Conservation (phyloP, 2,329 filamentous ascomycete genomes). For the Lachnum nothofagi region DNA sequence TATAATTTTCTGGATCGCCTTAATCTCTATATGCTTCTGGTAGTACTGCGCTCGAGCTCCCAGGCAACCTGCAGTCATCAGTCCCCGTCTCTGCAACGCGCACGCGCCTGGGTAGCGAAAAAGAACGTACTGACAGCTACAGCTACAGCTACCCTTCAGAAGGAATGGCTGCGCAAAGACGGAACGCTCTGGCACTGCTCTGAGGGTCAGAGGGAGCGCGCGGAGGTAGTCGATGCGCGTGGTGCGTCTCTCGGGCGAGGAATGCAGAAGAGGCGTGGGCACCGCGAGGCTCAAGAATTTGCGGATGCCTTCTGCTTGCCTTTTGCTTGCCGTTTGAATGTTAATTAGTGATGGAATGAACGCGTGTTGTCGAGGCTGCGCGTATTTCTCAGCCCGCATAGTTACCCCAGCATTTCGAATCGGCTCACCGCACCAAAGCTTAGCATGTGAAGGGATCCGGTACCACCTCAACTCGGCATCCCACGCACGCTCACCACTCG, state of each 20-base stretch:
- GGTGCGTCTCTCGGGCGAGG: constrained; percentile 16
- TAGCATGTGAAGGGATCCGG: too few species aligned
- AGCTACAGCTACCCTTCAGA: constrained; percentile 19
- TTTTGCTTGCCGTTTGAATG: too few species aligned
- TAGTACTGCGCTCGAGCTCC: constrained; percentile 24
- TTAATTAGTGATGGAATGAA: constrained; percentile 15
- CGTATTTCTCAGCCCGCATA: too few species aligned
- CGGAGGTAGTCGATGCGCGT: constrained; percentile 30
- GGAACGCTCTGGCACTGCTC: constrained; percentile 30
- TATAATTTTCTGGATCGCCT: constrained; percentile 15
- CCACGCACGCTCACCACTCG: too few species aligned
- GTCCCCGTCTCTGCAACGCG: constrained; percentile 27
- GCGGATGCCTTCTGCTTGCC: too few species aligned
- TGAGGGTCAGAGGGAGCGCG: constrained; percentile 30
- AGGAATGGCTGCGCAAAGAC: constrained; percentile 30
- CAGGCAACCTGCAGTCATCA: constrained; percentile 27
- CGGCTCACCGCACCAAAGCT: too few species aligned
- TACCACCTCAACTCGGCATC: too few species aligned
- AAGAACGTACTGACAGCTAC: constrained; percentile 19
- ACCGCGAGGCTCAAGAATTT: constrained; percentile 15
- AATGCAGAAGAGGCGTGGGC: constrained; percentile 10
- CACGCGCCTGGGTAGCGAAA: constrained; percentile 21
- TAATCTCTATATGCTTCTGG: constrained; percentile 13
- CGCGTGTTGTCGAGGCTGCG: too few species aligned
- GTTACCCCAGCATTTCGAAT: too few species aligned